These are phyloP conservation scores for Fusarium udum DNA, from an alignment of 2,329 filamentous ascomycete genomes.

Conservation along the genomic window DNA sequence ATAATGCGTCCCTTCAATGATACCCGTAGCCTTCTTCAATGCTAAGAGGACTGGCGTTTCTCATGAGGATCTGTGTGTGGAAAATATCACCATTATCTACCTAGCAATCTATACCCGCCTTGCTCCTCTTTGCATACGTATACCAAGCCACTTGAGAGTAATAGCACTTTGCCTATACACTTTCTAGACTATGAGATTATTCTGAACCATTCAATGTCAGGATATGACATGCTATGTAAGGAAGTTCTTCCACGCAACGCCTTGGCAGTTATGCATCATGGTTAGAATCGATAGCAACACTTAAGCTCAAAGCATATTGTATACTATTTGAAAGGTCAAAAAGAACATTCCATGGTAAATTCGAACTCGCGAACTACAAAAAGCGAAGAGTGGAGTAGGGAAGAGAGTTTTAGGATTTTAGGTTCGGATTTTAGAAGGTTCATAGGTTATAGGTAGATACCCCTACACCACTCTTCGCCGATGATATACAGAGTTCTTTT, in stretches of 20 bases:
- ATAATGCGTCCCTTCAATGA: too few species aligned
- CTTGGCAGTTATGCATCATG: too few species aligned
- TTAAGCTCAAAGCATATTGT: background rate
- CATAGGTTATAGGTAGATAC: background rate
- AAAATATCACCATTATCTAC: background rate
- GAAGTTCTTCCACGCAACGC: background rate
- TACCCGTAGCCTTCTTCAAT: too few species aligned
- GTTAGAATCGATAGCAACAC: background rate
- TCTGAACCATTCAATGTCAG: rapidly evolving
- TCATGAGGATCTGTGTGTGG: too few species aligned
- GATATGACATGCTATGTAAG: background rate
- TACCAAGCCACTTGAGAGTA: background rate
- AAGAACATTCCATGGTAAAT: background rate
- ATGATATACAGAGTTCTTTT: background rate
- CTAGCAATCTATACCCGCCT: background rate
- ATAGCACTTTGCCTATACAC: too few species aligned
- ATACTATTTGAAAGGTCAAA: too few species aligned
- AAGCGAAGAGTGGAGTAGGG: background rate
- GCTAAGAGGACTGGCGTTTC: too few species aligned
- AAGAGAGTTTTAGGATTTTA: background rate
- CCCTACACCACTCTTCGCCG: background rate
- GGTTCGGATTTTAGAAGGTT: background rate
- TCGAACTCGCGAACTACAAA: background rate
- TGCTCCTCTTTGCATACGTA: background rate
- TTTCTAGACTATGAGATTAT: rapidly evolving